Conservation (phyloP, 2,329 filamentous ascomycete genomes). For the Bipolaris zeicola region DNA sequence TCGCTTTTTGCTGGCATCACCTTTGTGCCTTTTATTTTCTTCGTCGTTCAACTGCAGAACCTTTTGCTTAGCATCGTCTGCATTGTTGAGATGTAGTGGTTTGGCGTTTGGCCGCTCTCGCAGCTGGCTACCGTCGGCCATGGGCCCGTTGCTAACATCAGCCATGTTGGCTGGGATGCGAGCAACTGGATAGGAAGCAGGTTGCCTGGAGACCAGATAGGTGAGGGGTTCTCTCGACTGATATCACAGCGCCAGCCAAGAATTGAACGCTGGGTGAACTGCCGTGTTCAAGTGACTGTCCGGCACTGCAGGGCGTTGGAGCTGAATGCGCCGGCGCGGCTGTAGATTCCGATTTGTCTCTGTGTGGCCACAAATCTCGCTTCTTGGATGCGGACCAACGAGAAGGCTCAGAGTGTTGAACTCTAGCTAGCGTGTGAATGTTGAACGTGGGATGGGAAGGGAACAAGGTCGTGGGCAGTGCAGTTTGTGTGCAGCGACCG, state of each 20-base stretch:
- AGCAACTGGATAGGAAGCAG: constrained; percentile 20
- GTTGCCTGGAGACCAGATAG: background rate
- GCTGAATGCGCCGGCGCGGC: constrained; percentile 2
- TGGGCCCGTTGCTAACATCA: constrained; percentile 23
- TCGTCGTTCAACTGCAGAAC: constrained; percentile 58
- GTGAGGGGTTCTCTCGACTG: constrained; percentile 22
- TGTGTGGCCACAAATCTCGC: constrained; percentile 1
- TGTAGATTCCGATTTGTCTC: background rate
- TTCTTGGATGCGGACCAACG: constrained; percentile 2
- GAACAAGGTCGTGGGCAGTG: constrained; percentile 8
- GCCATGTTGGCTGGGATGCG: constrained; percentile 32
- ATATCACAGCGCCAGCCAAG: constrained; percentile 29
- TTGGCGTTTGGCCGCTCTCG: constrained; percentile 39
- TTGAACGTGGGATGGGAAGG: constrained; percentile 22
- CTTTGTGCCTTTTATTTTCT: constrained; percentile 54
- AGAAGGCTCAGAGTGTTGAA: constrained; percentile 43
- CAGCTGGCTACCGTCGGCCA: constrained; percentile 37
- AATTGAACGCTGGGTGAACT: constrained; percentile 22
- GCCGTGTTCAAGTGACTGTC: constrained; percentile 22
- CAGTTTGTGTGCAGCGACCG: constrained; percentile 2
- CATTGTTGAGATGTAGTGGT: constrained; percentile 35
- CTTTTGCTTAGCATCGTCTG: constrained; percentile 52
- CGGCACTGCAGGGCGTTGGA: background rate
- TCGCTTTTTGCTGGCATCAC: constrained; percentile 67
- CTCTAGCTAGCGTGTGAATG: constrained; percentile 37